These are phyloP conservation scores for Ceratobasidium papillatum DNA, from an alignment of 1,284 basidiomycete species.

Conservation along the genomic window DNA sequence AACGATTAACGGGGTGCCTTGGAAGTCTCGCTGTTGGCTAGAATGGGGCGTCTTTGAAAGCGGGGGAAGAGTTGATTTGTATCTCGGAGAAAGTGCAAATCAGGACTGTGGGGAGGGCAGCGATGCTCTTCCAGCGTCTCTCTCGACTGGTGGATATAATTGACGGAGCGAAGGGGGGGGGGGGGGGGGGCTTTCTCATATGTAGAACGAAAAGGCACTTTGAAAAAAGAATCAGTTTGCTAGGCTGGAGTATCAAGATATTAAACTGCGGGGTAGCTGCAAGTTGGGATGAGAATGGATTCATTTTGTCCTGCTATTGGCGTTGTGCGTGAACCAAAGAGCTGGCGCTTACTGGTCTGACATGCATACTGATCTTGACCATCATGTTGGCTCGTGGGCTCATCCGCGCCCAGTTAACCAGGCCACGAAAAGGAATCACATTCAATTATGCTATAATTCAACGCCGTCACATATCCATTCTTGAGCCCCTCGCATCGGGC, in stretches of 20 bases:
- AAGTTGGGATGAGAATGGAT: too few species aligned
- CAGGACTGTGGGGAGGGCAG: conserved; percentile 60
- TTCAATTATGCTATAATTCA: conserved; percentile 3
- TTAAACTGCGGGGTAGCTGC: too few species aligned
- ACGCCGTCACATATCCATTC: conserved; percentile 22
- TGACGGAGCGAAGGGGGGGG: too few species aligned
- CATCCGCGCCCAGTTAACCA: conserved; percentile 13
- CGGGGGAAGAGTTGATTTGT: conserved; percentile 60
- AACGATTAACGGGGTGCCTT: conserved; percentile 62
- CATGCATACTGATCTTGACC: background rate
- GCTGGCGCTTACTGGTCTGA: background rate
- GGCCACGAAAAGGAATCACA: background rate
- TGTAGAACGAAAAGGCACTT: too few species aligned
- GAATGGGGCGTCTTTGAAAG: conserved; percentile 67
- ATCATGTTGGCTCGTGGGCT: conserved; percentile 26
- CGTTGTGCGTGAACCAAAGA: background rate
- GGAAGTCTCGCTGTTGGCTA: conserved; percentile 68
- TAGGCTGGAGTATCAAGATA: too few species aligned
- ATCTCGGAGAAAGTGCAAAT: conserved; percentile 62
- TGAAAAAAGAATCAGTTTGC: too few species aligned
- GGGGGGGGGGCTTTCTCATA: too few species aligned
- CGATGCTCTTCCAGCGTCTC: conserved; percentile 63
- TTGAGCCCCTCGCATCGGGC: conserved; percentile 55
- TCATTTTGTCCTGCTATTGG: too few species aligned
- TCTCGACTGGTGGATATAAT: conserved; percentile 64